Percentiles rank a stretch among this genome's conserved stretches.
phyloP scores from a whole-genome alignment of 768 basidiomycete species.

The Tulasnella sp. region DNA sequence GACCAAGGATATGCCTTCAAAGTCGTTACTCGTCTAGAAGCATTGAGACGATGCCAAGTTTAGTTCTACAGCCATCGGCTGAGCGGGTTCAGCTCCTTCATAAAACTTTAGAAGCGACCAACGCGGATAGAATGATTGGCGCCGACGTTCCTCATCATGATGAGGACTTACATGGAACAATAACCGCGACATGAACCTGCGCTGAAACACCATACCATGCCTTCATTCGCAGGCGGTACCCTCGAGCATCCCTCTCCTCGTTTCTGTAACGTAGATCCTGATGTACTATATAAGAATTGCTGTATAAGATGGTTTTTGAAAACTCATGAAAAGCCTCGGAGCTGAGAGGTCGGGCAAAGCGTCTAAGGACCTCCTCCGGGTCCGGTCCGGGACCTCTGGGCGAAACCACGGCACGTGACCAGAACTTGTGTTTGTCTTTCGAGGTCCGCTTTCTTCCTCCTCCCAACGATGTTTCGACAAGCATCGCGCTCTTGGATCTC shows the following conservation, averaged over 20 bases:
- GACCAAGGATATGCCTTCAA: slow-evolving; percentile 99
- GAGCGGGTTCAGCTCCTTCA: slow-evolving; percentile 96
- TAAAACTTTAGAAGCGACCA: slow-evolving; percentile 81
- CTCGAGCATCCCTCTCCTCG: background rate
- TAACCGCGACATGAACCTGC: too few relatives aligned
- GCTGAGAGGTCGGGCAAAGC: too few relatives aligned
- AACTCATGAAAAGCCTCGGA: too few relatives aligned
- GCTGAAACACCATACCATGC: background rate
- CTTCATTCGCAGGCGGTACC: background rate
- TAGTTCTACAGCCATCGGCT: slow-evolving; percentile 83
- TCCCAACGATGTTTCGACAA: background rate
- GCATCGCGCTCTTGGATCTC: background rate
- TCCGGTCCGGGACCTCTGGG: too few relatives aligned
- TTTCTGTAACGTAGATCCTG: too few relatives aligned
- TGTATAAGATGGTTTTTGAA: too few relatives aligned
- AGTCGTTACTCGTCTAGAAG: slow-evolving; percentile 95
- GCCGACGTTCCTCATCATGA: slow-evolving; percentile 58
- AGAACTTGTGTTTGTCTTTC: background rate
- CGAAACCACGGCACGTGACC: background rate
- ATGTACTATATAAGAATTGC: too few relatives aligned
- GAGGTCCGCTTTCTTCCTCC: background rate
- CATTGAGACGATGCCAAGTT: slow-evolving; percentile 73
- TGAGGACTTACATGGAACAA: slow-evolving; percentile 73
- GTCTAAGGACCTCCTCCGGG: too few relatives aligned
- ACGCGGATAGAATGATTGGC: slow-evolving; percentile 80